Evolutionary conservation across 2,329 filamentous ascomycete species (phyloP).

Genomic region (Diaporthe sp.): DNA sequence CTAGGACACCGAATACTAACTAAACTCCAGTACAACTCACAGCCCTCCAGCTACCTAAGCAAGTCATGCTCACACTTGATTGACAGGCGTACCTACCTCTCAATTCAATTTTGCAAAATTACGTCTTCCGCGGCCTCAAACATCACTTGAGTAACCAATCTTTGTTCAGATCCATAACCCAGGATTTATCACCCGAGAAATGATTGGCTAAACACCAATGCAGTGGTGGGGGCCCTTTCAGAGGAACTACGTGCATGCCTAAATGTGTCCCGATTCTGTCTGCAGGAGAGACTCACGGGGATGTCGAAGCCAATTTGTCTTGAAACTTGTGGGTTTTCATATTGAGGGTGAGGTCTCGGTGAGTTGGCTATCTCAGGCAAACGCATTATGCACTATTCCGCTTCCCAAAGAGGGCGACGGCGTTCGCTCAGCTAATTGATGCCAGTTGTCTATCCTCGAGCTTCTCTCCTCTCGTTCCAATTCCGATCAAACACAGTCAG

Average conservation of each 20-base stretch:
- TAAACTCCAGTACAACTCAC: too few relatives aligned
- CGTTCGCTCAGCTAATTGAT: neutral
- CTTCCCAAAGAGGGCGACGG: too few relatives aligned
- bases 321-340: neutral
- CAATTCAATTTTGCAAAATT: neutral
- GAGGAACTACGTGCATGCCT: too few relatives aligned
- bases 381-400: neutral
- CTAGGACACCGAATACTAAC: too few relatives aligned
- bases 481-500: constrained; percentile 7
- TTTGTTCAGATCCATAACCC: neutral
- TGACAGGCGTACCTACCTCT: too few relatives aligned
- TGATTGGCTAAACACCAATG: neutral
- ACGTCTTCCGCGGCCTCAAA: too few relatives aligned
- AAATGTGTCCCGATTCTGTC: neutral
- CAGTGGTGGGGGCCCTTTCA: too few relatives aligned
- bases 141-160: too few relatives aligned
- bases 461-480: constrained; percentile 14
- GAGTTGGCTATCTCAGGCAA: neutral
- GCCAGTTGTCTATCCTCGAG: neutral
- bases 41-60: neutral
- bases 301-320: neutral
- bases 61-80: too few relatives aligned
- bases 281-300: neutral
- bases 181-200: neutral
- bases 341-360: neutral